Percentiles rank a stretch among this genome's conserved stretches.
These are phyloP conservation scores for Erodium trifolium DNA, from an alignment of 441 rosid genomes.

Conservation along the genomic window DNA sequence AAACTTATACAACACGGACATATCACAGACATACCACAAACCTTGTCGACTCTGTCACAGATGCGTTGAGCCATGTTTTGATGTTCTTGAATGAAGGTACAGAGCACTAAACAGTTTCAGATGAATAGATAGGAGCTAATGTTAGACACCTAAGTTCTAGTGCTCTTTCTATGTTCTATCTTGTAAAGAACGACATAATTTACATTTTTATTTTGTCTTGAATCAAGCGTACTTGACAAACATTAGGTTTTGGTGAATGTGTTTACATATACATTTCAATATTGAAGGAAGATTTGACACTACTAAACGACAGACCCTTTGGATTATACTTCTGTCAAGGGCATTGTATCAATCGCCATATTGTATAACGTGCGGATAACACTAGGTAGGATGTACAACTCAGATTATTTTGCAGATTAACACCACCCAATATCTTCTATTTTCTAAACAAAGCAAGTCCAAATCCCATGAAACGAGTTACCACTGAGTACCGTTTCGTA, in stretches of 20 bases:
- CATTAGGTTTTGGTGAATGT: too few relatives aligned
- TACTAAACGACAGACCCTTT: neutral
- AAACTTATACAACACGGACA: neutral
- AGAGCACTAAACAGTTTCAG: neutral
- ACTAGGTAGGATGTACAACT: neutral
- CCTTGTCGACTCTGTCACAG: slow-evolving; percentile 7
- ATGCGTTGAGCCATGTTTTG: slow-evolving; percentile 4
- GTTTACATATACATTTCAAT: too few relatives aligned
- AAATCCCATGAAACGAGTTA: too few relatives aligned
- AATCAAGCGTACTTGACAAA: too few relatives aligned
- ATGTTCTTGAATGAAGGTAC: neutral
- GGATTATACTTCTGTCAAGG: neutral
- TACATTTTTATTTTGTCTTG: neutral
- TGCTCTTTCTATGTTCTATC: neutral
- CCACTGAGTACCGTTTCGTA: too few relatives aligned
- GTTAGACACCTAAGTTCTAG: neutral
- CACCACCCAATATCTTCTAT: too few relatives aligned
- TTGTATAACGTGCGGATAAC: neutral
- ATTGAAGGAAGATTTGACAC: too few relatives aligned
- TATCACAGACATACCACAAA: neutral
- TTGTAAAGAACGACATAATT: neutral
- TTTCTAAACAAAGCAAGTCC: too few relatives aligned
- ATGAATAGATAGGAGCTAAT: neutral
- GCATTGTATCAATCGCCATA: neutral
- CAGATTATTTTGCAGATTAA: neutral